Conservation (phyloP, 2,329 filamentous ascomycete species). For the Metarhizium sp. region DNA sequence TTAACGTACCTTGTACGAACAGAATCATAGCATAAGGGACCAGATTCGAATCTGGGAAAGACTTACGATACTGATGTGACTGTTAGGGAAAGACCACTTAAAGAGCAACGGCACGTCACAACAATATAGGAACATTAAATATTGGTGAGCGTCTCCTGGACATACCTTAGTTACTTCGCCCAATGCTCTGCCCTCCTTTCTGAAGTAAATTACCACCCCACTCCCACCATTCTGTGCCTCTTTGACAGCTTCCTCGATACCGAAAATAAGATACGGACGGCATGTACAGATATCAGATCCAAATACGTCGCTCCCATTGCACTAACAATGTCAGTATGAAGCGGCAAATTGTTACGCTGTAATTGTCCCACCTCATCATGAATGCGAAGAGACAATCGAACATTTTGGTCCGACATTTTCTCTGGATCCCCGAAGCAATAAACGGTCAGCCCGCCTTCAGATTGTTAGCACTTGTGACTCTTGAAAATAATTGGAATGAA, state of each 20-base stretch:
- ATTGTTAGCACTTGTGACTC: background rate
- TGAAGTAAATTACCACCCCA: slow-evolving; percentile 96
- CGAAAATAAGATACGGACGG: slow-evolving; percentile 89
- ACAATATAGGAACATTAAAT: background rate
- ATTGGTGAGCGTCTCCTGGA: background rate
- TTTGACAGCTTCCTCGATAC: slow-evolving; percentile 94
- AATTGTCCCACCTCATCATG: slow-evolving; percentile 48
- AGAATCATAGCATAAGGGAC: background rate
- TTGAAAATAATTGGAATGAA: background rate
- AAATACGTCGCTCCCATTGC: slow-evolving; percentile 96
- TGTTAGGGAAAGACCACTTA: background rate
- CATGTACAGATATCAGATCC: slow-evolving; percentile 98
- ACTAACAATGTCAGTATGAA: slow-evolving; percentile 31
- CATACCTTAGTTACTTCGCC: slow-evolving; percentile 92
- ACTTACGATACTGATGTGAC: slow-evolving; percentile 36
- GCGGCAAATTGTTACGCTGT: background rate
- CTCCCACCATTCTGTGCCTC: slow-evolving; percentile 91
- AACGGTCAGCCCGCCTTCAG: slow-evolving; percentile 71
- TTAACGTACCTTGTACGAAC: slow-evolving; percentile 10
- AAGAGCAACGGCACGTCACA: background rate
- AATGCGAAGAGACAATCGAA: slow-evolving; percentile 72
- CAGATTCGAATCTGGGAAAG: background rate
- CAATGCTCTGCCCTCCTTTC: slow-evolving; percentile 89
- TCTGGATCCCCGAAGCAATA: slow-evolving; percentile 95
- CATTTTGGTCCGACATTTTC: slow-evolving; percentile 83